A percentile compares a stretch with the other conserved stretches of the same genome.
Conservation (phyloP, 345 rosid species). For the Pugionium cornutum region DNA sequence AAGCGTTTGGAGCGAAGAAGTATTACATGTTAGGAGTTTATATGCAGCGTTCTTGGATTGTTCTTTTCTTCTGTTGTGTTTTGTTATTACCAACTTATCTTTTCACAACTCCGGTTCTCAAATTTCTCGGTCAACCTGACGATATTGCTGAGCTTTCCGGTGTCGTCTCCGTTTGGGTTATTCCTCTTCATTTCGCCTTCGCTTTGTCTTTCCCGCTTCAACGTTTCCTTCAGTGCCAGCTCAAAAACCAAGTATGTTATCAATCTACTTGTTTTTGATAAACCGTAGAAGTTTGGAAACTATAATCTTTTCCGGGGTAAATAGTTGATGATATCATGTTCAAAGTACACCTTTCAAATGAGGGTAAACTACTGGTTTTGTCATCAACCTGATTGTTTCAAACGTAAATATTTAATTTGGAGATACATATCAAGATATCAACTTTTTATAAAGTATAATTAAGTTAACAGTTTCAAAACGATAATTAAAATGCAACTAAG, state of each 20-base stretch:
- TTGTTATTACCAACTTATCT: conserved; percentile 54
- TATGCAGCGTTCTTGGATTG: conserved; percentile 75
- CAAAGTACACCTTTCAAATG: too few species aligned
- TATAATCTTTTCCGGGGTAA: too few species aligned
- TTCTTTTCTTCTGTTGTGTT: conserved; percentile 48
- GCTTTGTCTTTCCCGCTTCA: conserved; percentile 58
- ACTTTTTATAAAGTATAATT: too few species aligned
- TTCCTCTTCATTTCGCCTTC: conserved; percentile 66
- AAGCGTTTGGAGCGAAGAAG: conserved; percentile 69
- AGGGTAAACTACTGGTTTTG: too few species aligned
- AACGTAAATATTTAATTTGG: too few species aligned
- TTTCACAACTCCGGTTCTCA: conserved; percentile 59
- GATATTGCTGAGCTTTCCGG: conserved; percentile 68
- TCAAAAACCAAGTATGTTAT: conserved; percentile 42
- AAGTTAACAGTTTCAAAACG: too few species aligned
- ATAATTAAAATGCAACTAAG: too few species aligned
- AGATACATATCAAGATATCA: too few species aligned
- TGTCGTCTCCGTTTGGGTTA: conserved; percentile 47
- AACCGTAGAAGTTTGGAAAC: too few species aligned
- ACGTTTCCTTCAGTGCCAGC: conserved; percentile 67
- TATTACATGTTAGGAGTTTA: conserved; percentile 65
- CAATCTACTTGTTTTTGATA: too few species aligned
- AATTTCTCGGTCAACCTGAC: conserved; percentile 59
- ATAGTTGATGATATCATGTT: too few species aligned
- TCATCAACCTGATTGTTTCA: too few species aligned